phyloP scores from a whole-genome alignment of 2,329 filamentous ascomycete species.

The Fusarium sp. region DNA sequence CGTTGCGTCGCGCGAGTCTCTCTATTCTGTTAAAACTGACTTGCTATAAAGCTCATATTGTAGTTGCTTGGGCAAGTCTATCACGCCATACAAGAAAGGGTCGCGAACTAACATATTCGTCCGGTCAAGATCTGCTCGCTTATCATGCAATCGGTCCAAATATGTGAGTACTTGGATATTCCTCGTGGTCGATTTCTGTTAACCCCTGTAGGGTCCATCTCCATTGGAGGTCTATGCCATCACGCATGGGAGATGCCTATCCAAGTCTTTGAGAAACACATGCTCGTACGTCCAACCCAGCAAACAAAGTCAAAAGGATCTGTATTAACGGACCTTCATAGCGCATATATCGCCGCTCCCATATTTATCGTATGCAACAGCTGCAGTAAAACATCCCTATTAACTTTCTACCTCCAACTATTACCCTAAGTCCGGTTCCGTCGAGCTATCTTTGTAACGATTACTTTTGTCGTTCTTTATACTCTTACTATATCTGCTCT shows the following conservation, averaged over 20 bases:
- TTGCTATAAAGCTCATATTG: slow-evolving; percentile 9
- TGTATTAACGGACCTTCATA: slow-evolving; percentile 12
- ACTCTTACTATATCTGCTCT: slow-evolving; percentile 41
- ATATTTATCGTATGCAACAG: slow-evolving; percentile 52
- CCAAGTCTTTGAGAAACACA: slow-evolving; percentile 37
- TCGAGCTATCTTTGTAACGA: slow-evolving; percentile 42
- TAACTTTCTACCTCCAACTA: slow-evolving; percentile 53
- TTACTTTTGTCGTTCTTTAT: slow-evolving; percentile 48
- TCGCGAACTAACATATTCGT: not conserved
- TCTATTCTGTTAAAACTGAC: not conserved
- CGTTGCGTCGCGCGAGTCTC: not conserved
- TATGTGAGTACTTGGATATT: slow-evolving; percentile 11
- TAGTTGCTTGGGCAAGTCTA: slow-evolving; percentile 27
- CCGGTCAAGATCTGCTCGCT: slow-evolving; percentile 32
- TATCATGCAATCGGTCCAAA: slow-evolving; percentile 44
- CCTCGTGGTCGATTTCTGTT: rapidly evolving
- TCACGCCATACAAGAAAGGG: rapidly evolving
- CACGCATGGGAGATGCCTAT: slow-evolving; percentile 48
- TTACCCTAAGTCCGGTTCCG: slow-evolving; percentile 51
- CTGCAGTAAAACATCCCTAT: slow-evolving; percentile 53
- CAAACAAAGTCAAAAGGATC: no score
- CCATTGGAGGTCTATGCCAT: slow-evolving; percentile 45
- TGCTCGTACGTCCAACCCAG: slow-evolving; percentile 15
- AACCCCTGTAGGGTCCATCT: slow-evolving; percentile 40
- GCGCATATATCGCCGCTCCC: slow-evolving; percentile 45